phyloP scores from a whole-genome alignment of 176 grass and related monocot species.

The Hordeum marinum region DNA sequence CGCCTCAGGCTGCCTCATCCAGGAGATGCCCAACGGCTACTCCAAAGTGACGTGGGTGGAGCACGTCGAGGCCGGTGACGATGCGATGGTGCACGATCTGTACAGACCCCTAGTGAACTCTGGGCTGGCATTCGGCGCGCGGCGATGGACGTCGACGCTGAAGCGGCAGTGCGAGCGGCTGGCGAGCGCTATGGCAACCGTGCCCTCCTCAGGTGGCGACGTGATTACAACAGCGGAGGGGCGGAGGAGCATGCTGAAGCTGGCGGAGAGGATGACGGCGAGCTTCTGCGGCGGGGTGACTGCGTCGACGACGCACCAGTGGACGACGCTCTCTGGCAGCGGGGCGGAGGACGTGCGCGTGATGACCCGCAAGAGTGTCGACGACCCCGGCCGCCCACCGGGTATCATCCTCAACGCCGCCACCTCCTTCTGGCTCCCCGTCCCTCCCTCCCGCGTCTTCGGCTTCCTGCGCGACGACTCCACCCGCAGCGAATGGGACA shows the following conservation, averaged over 20 bases:
- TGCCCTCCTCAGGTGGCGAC: constrained; percentile 23
- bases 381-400: constrained; percentile 66
- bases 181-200: constrained; percentile 48
- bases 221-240: constrained; percentile 65
- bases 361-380: constrained; percentile 73
- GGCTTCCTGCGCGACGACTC: constrained; percentile 64
- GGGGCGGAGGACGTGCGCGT: constrained; percentile 67
- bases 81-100: constrained; percentile 54
- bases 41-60: constrained; percentile 93
- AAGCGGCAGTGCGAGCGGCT: constrained; percentile 77
- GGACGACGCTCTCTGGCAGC: constrained; percentile 71
- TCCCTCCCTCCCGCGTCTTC: constrained; percentile 49
- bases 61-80: constrained; percentile 71
- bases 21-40: constrained; percentile 79
- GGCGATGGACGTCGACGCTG: constrained; percentile 64
- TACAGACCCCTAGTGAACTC: constrained; percentile 76
- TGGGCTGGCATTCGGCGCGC: constrained; percentile 68
- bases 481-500: constrained; percentile 84
- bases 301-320: constrained; percentile 70
- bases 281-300: constrained; percentile 86
- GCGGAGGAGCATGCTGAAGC: constrained; percentile 66
- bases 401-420: constrained; percentile 83
- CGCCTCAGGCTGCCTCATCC: constrained; percentile 80
- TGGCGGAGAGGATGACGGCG: constrained; percentile 71
- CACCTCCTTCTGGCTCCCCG: constrained; percentile 85